Evolutionary conservation across 2,329 filamentous ascomycete species (phyloP).

Genomic region (Pyricularia sp.): DNA sequence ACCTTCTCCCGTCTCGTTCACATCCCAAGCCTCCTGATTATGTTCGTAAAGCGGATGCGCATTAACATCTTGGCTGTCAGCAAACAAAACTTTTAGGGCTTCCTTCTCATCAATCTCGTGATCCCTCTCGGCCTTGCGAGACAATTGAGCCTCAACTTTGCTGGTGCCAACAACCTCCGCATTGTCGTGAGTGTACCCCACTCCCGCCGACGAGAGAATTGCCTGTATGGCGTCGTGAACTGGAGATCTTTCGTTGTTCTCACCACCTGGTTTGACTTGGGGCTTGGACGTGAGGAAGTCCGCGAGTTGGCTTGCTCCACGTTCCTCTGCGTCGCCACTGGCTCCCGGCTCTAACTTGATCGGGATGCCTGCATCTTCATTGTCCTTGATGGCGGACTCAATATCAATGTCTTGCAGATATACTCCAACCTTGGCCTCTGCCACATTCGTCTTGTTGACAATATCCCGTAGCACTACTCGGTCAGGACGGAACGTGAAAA

Average conservation of each 20-base stretch:
- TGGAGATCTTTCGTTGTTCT: conserved; percentile 8
- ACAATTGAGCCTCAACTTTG: conserved; percentile 79
- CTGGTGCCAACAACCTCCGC: conserved; percentile 86
- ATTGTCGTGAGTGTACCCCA: conserved; percentile 94
- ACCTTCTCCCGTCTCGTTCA: not conserved
- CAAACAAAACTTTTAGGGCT: conserved; percentile 44
- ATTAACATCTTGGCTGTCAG: conserved; percentile 28
- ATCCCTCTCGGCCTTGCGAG: conserved; percentile 51
- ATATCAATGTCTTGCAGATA: conserved; percentile 65
- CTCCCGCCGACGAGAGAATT: conserved; percentile 75
- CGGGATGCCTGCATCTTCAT: conserved; percentile 37
- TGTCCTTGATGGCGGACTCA: conserved; percentile 43
- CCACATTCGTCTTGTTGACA: conserved; percentile 95
- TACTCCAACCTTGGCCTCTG: conserved; percentile 79
- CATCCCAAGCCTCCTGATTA: conserved; percentile 1
- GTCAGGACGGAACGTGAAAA: conserved; percentile 70
- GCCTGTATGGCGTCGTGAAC: conserved; percentile 70
- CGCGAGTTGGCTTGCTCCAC: conserved; percentile 61
- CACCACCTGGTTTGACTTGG: conserved; percentile 15
- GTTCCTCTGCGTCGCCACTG: conserved; percentile 39
- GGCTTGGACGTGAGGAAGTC: conserved; percentile 33
- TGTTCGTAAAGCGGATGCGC: conserved; percentile 9
- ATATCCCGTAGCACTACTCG: conserved; percentile 83
- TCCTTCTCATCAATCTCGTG: conserved; percentile 11
- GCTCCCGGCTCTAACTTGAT: conserved; percentile 28